Conservation (phyloP, 164 flowering plant genomes). For the Magnolia officinalis region DNA sequence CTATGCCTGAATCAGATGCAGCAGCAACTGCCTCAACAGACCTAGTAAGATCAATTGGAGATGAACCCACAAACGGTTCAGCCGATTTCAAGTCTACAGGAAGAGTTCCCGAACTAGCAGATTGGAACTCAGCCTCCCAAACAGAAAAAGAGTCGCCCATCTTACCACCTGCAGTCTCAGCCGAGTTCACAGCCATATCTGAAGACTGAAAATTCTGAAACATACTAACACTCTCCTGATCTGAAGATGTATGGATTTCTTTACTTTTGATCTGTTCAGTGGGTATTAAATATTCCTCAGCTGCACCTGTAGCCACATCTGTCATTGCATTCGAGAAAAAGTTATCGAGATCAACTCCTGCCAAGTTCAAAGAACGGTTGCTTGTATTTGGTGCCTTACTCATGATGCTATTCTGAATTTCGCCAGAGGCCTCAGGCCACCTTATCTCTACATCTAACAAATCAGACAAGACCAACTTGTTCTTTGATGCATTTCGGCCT, state of each 20-base stretch:
- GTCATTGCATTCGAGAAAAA: conserved; percentile 33
- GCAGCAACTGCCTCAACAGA: conserved; percentile 25
- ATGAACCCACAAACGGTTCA: conserved; percentile 31
- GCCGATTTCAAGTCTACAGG: conserved; percentile 21
- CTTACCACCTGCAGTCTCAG: conserved; percentile 18
- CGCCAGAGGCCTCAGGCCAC: conserved; percentile 39
- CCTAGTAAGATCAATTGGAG: conserved; percentile 20
- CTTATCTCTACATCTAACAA: conserved; percentile 45
- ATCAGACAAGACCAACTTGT: conserved; percentile 41
- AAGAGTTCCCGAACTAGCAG: conserved; percentile 33
- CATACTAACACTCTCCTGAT: conserved; percentile 31
- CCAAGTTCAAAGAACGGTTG: conserved; percentile 28
- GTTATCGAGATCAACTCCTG: conserved; percentile 51
- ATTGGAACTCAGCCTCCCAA: conserved; percentile 65
- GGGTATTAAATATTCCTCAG: conserved; percentile 14
- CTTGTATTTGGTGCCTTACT: conserved; percentile 18
- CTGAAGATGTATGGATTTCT: conserved; percentile 16
- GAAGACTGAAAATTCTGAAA: conserved; percentile 38
- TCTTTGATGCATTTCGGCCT: conserved; percentile 29
- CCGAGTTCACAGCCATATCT: conserved; percentile 15
- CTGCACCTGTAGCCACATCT: conserved; percentile 11
- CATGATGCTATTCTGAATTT: conserved; percentile 13
- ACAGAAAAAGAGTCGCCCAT: conserved; percentile 35
- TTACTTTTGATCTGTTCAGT: conserved; percentile 9
- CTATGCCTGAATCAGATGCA: conserved; percentile 20